Conservation (phyloP, 2,329 filamentous ascomycete genomes). For the Calonectria pseudoreteaudii region DNA sequence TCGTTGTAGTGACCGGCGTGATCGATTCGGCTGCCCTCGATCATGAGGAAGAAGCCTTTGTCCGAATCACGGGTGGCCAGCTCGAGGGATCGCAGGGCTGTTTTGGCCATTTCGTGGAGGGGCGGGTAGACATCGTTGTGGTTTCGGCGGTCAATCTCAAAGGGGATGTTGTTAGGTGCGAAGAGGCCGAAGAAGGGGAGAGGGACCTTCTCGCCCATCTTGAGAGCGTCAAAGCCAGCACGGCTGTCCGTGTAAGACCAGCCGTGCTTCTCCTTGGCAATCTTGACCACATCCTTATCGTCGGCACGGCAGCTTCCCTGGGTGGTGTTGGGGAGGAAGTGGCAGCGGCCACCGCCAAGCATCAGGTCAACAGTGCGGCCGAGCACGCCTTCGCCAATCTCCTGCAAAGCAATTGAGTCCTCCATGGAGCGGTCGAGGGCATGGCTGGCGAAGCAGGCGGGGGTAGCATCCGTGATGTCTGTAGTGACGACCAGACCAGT, state of each 20-base stretch:
- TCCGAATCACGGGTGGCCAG: constrained; percentile 86
- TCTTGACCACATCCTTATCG: constrained; percentile 76
- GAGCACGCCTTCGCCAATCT: constrained; percentile 88
- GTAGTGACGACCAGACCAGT: constrained; percentile 97
- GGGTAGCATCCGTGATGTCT: constrained; percentile 93
- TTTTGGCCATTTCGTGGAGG: constrained; percentile 89
- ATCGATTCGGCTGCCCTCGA: constrained; percentile 95
- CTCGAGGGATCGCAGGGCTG: constrained; percentile 82
- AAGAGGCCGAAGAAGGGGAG: constrained; percentile 90
- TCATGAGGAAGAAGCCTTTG: constrained; percentile 98
- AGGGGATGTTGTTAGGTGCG: constrained; percentile 85
- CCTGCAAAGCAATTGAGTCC: constrained; percentile 91
- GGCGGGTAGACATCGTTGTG: constrained; percentile 86
- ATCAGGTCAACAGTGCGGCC: constrained; percentile 92
- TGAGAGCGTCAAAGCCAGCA: constrained; percentile 79
- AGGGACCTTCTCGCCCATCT: constrained; percentile 74
- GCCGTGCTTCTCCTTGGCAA: constrained; percentile 80
- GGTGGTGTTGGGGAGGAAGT: constrained; percentile 88
- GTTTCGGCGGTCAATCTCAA: constrained; percentile 88
- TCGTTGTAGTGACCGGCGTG: constrained; percentile 92
- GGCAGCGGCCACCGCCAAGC: constrained; percentile 91
- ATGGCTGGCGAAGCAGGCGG: constrained; percentile 93
- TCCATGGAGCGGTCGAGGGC: constrained; percentile 84
- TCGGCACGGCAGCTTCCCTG: constrained; percentile 86
- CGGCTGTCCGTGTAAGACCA: constrained; percentile 84